Conservation (phyloP, 768 basidiomycete species). For the Phlebiopsis gigantea region DNA sequence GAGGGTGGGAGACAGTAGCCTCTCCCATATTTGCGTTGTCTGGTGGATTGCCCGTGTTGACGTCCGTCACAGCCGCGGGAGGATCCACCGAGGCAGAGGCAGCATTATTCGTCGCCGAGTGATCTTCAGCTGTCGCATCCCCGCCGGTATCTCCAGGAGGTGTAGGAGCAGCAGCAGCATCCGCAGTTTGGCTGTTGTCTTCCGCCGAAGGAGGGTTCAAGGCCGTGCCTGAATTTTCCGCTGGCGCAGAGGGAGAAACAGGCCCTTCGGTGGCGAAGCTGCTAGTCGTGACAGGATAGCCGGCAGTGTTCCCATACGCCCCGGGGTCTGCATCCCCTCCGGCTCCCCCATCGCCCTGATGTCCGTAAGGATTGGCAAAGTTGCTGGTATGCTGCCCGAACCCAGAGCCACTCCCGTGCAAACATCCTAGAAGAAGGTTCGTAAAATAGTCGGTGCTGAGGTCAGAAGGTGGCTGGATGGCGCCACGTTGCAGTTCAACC, state of each 20-base stretch:
- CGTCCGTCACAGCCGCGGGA: neutral
- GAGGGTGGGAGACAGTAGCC: neutral
- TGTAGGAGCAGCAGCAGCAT: neutral
- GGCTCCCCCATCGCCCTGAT: neutral
- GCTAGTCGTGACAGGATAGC: neutral
- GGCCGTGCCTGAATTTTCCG: neutral
- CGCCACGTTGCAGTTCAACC: slow-evolving; percentile 1
- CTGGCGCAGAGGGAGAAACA: neutral
- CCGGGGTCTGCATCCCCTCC: neutral
- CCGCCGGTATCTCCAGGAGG: neutral
- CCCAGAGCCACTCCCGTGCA: neutral
- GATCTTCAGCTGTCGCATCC: neutral
- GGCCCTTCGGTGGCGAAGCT: neutral
- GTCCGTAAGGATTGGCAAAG: neutral
- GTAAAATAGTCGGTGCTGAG: neutral
- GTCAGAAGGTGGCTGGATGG: neutral
- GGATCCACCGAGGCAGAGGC: neutral
- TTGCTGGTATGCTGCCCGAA: too few relatives aligned
- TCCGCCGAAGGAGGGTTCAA: neutral
- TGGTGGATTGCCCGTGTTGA: too few relatives aligned
- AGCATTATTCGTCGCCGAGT: neutral
- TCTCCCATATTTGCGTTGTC: too few relatives aligned
- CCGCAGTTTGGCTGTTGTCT: neutral
- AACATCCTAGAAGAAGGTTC: neutral
- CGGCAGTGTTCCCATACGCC: neutral